Conservation (phyloP, 1,139 yeast genomes). For the Zygosaccharomyces pseudobailii region DNA sequence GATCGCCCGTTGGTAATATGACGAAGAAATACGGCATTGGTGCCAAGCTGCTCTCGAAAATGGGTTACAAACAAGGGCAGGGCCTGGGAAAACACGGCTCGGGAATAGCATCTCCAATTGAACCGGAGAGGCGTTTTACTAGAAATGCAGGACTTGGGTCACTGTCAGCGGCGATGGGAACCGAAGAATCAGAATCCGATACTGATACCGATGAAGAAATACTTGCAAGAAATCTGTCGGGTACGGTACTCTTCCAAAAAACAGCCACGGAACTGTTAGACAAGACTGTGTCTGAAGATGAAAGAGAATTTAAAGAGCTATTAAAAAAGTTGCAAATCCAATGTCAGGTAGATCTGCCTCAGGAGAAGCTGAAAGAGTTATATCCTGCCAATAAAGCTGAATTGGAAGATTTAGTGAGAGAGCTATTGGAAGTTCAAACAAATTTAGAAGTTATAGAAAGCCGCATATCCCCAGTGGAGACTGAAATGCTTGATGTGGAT, state of each 20-base stretch:
- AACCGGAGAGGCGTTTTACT: conserved; percentile 58
- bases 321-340: conserved; percentile 1
- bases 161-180: conserved; percentile 19
- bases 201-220: conserved; percentile 20
- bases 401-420: neutral
- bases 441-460: conserved; percentile 2
- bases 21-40: conserved; percentile 69
- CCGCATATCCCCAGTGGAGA: conserved; percentile 3
- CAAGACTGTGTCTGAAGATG: neutral
- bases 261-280: conserved; percentile 6
- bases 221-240: neutral
- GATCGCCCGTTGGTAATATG: conserved; percentile 7
- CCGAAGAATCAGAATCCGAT: conserved; percentile 15
- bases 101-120: conserved; percentile 78
- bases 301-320: conserved; percentile 1
- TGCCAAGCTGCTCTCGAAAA: conserved; percentile 66
- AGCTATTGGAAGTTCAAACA: neutral
- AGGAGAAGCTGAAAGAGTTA: neutral
- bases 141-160: conserved; percentile 66
- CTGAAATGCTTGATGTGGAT: conserved; percentile 2
- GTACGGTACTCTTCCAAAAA: conserved; percentile 8
- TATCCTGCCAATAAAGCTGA: neutral
- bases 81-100: conserved; percentile 70
- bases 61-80: conserved; percentile 83
- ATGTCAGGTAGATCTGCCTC: conserved; percentile 1